Evolutionary conservation across 2,329 filamentous ascomycete species (phyloP), one percentile per base, ranked within the genome.

Genomic region (Clarireedia paspali): DNA sequence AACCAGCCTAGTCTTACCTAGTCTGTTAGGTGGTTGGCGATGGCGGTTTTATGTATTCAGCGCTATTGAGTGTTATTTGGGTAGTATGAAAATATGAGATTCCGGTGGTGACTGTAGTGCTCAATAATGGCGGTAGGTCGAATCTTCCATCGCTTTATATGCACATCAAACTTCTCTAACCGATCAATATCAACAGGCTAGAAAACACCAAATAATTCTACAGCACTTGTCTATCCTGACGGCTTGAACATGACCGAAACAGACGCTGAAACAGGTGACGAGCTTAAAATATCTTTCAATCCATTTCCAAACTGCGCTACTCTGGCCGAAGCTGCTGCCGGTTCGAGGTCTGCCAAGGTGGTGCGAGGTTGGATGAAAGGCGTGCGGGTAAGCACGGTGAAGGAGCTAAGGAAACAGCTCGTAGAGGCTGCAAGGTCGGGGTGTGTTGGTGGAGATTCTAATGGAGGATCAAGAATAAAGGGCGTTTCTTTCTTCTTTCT

Each of bases 11-110:
- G 20, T 47, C 44, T 20, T 15, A 20, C 14, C n/a, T 82, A 57
- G 78, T 82, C 3, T 78, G 75, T 57, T 78, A 82, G 63, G 75
- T 85, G 53, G 82, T 85, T n/a, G 83, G 82, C 5, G 83, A 86
- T 60, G 83, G 83, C 2, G 83, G 80, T 0, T 87, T 75, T 66
- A 74, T 87, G 14, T 86, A 86, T 70, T 77, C 73, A 3, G 77
- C 85, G 0, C 83, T 83, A 0, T 78, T 79, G 0, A 79, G 75
- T 2, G 83, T 85, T 0, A 85, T 85, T 67, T 86, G 83, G 83
- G 84, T 86, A 53, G 73, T 79, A 0, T 1, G 38, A 5, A 40
- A 40, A 14, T 40, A 40, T 40, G 38, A 40, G 74, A 47, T 47
- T 47, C 44, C 44, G 14, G 44, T 47, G 10, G 45, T 57, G 27